Evolutionary conservation across 805 yeast genomes (phyloP).

Genomic region (Vanderwaltozyma polyspora): DNA sequence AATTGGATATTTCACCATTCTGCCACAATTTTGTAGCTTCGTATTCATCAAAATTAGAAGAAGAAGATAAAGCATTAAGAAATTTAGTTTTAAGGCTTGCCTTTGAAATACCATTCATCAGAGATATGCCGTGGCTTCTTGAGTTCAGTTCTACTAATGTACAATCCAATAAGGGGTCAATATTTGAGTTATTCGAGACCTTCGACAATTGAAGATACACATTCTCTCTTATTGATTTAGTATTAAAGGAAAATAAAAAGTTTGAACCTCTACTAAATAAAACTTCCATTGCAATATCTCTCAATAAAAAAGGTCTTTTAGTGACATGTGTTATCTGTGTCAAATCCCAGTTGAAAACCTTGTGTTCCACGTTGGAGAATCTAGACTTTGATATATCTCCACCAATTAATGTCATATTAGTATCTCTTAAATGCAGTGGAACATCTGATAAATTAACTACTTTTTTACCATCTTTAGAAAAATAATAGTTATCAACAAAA

Average conservation of each 20-base stretch:
- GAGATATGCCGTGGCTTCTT: constrained; percentile 24
- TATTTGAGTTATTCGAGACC: constrained; percentile 37
- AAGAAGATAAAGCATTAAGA: constrained; percentile 30
- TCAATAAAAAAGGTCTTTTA: constrained; percentile 60
- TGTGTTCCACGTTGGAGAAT: constrained; percentile 27
- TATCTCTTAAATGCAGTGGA: constrained; percentile 50
- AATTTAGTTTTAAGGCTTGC: constrained; percentile 32
- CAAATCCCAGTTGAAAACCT: constrained; percentile 49
- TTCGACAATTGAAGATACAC: constrained; percentile 40
- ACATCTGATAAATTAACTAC: constrained; percentile 59
- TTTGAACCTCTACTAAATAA: constrained; percentile 67
- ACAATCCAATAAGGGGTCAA: constrained; percentile 44
- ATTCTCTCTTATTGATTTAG: constrained; percentile 42
- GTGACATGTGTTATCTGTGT: constrained; percentile 51
- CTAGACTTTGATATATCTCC: constrained; percentile 24
- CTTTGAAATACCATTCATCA: constrained; percentile 25
- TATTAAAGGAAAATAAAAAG: constrained; percentile 53
- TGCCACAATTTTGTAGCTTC: constrained; percentile 63
- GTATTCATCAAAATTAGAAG: constrained; percentile 15
- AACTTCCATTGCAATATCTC: constrained; percentile 75
- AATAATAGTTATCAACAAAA: constrained; percentile 56
- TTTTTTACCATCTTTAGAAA: constrained; percentile 35
- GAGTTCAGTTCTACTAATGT: constrained; percentile 39
- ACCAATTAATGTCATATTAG: constrained; percentile 52
- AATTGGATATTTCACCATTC: constrained; percentile 69